Conservation (phyloP, 352 stramenopile genomes). For the Thalassiosira exigua region DNA sequence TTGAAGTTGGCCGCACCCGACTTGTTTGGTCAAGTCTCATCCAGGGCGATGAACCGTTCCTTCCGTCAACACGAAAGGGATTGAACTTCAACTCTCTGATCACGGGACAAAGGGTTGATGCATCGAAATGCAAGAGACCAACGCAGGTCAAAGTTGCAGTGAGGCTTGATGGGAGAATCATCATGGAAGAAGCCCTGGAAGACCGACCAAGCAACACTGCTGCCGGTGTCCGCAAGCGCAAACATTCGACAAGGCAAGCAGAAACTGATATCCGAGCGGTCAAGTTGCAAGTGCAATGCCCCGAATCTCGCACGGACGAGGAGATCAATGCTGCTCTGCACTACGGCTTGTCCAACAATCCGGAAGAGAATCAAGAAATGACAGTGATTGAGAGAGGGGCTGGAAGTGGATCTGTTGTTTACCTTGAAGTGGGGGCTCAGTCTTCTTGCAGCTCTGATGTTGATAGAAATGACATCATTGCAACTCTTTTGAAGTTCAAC, state of each 20-base stretch:
- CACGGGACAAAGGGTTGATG: constrained; percentile 51
- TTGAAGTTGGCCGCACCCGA: constrained; percentile 55
- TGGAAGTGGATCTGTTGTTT: constrained; percentile 43
- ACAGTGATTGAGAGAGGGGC: not conserved
- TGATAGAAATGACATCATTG: constrained; percentile 47
- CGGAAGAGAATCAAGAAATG: not conserved
- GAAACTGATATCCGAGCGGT: constrained; percentile 30
- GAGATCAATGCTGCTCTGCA: constrained; percentile 54
- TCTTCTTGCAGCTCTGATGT: constrained; percentile 17
- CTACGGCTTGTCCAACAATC: not conserved
- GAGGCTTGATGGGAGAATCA: constrained; percentile 65
- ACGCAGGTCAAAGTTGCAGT: constrained; percentile 72
- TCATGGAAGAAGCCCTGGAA: constrained; percentile 60
- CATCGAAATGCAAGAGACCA: constrained; percentile 59
- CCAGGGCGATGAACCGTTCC: constrained; percentile 33
- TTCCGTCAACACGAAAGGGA: constrained; percentile 35
- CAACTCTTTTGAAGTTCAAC: constrained; percentile 56
- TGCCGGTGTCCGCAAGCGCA: constrained; percentile 45
- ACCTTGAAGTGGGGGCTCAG: constrained; percentile 38
- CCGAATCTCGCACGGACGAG: constrained; percentile 43
- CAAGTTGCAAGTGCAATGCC: constrained; percentile 21
- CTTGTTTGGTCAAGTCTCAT: constrained; percentile 60
- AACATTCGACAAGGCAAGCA: constrained; percentile 53
- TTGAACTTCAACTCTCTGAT: constrained; percentile 60
- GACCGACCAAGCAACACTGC: constrained; percentile 16